Conservation (phyloP, 2,329 filamentous ascomycete genomes). For the Tricladium varicosporioides region DNA sequence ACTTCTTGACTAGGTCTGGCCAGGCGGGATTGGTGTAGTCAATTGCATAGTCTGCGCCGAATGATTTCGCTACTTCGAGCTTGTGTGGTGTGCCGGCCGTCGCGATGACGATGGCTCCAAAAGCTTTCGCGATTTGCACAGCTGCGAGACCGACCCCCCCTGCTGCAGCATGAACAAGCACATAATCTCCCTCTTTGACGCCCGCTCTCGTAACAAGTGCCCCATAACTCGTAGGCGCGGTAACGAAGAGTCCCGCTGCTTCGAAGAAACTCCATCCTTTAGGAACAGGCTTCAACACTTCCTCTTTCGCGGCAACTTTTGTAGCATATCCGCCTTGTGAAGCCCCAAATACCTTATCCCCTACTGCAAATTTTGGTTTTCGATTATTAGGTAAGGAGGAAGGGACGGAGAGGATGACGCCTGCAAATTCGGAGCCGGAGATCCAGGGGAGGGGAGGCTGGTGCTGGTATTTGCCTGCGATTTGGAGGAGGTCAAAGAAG, state of each 20-base stretch:
- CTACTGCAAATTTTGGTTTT: constrained; percentile 65
- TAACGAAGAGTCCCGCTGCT: constrained; percentile 87
- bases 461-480: constrained; percentile 92
- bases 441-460: constrained; percentile 86
- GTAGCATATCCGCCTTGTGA: constrained; percentile 84
- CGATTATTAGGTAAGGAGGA: constrained; percentile 40
- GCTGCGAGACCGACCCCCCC: constrained; percentile 89
- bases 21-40: constrained; percentile 69
- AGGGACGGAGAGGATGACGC: constrained; percentile 69
- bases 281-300: constrained; percentile 69
- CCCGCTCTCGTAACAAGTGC: constrained; percentile 76
- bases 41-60: constrained; percentile 81
- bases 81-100: constrained; percentile 82
- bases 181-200: constrained; percentile 77
- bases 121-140: constrained; percentile 90
- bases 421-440: constrained; percentile 83
- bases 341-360: constrained; percentile 83
- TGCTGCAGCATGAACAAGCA: constrained; percentile 88
- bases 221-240: constrained; percentile 85
- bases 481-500: constrained; percentile 96
- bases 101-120: constrained; percentile 88
- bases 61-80: constrained; percentile 72
- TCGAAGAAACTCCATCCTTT: constrained; percentile 79
- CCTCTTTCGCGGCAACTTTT: constrained; percentile 65
- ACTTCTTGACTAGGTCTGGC: constrained; percentile 68